Evolutionary conservation across 352 stramenopile species (phyloP).

Genomic region (Globisporangium parvum): DNA sequence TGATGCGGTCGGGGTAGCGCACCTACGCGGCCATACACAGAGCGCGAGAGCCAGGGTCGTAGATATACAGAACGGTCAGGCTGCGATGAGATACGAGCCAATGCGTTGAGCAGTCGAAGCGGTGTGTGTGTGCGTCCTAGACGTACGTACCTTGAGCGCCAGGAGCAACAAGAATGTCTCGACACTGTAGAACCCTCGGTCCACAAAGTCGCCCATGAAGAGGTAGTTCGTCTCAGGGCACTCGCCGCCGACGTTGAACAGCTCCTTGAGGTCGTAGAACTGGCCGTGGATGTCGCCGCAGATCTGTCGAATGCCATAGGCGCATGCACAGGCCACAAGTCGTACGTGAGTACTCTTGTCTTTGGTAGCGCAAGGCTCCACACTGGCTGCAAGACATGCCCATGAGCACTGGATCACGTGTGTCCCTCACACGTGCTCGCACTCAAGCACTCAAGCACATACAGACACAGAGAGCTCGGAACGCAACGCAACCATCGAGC

Average conservation of each 20-base stretch:
- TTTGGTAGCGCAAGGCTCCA: too few relatives aligned
- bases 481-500: neutral
- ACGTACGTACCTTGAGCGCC: constrained; percentile 91
- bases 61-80: neutral
- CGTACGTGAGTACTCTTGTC: too few relatives aligned
- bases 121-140: neutral
- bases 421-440: too few relatives aligned
- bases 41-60: too few relatives aligned
- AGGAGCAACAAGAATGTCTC: constrained; percentile 98
- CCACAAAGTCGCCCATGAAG: constrained; percentile 99
- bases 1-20: constrained; percentile 98
- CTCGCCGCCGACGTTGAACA: constrained; percentile 98
- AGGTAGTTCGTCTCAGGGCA: constrained; percentile 99
- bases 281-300: constrained; percentile 99
- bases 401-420: too few relatives aligned
- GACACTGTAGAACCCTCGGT: constrained; percentile 99
- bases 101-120: neutral
- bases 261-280: constrained; percentile 99
- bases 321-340: too few relatives aligned
- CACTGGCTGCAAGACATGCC: too few relatives aligned
- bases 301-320: constrained; percentile 65
- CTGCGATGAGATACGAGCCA: neutral
- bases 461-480: neutral
- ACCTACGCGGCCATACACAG: constrained; percentile 31
- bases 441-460: neutral